Evolutionary conservation across 441 rosid species (phyloP), one percentile per base, ranked within the genome.

Genomic region (Metrosideros polymorpha): DNA sequence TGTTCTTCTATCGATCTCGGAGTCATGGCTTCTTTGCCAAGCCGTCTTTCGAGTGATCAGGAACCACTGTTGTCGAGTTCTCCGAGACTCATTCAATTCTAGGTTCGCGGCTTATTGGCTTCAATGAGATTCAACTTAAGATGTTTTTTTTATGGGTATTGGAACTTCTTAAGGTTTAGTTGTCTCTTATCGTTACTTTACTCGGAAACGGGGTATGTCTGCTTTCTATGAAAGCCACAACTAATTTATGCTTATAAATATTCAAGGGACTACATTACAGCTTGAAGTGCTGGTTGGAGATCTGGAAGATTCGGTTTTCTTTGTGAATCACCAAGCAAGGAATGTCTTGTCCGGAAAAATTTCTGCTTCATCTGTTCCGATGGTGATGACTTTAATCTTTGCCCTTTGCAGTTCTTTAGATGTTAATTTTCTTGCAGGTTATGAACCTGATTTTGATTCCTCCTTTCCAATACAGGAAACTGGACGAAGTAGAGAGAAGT

Each of bases 201-300:
- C 22, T 39, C 0, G 79, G 79, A 39, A 19, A 35, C 12, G 47
- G 79, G 1, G 47, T 39, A 10, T 35, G n/a, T 39, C 79, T 71
- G 79, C 79, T 22, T 22, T 71, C n/a, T 71, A 71, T 71, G 79
- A 71, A 10, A 54, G 24, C 77, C 25, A 30, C 45, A 47, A 22
- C 90, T 91, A 83, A 83, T 79, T 87, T 86, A 63, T 79, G 32
- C 18, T 29, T 54, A 85, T 84, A 49, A 22, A 87, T 77, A 56
- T 89, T 89, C 82, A 94, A 96, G 98, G 93, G 88, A 93, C 93
- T 86, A 91, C 91, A 45, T 88, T 94, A 85, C 87, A 89, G 87
- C 91, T 96, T 91, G 99, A 96, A 91, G 93, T 95, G 91, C 88
- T 94, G 82, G 93, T 96, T 86, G 99, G 99, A 82, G 97, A 96